Evolutionary conservation across 116 monocot species (phyloP), one percentile per base, ranked within the genome.

Genomic region (Trichopus zeylanicus): DNA sequence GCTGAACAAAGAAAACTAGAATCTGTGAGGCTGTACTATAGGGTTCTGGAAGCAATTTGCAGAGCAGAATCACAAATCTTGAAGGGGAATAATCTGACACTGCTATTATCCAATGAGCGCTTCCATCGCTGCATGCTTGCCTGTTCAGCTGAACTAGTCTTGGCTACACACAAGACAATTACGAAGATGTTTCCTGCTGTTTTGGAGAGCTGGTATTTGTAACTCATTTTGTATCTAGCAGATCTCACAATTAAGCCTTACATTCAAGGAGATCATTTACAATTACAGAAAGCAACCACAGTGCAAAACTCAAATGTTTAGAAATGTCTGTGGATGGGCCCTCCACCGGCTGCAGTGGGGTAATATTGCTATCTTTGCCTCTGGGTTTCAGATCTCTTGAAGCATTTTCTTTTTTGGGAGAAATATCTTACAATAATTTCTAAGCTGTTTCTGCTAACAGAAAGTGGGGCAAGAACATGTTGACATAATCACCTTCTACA

Each of bases 51-150:
- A 68, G 71, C 91, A 62, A 88, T 98, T 48, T 98, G 98, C 28
- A 76, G 62, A 75, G 81, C 98, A 39, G 98, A 98, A 57, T 81
- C 82, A 30, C 78, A 75, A 48, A 66, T 75, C 21, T 53, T 75
- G 24, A 68, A 71, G 80, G 75, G 57, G 16, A 84, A 76, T 51
- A 91, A 91, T 76, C 76, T 98, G 32, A 78, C 85, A 51, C 56
- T 82, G 34, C 63, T 98, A 48, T 62, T 98, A 53, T 77, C 82
- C 26, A 88, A 78, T 75, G 98, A 98, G 38, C 71, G 91, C 13
- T 98, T 98, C 73, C 91, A 98, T 38, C 70, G 91, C 13, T 98
- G 98, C 63, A 82, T 98, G 91, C 81, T 98, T 75, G 91, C 98
- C 61, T 98, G 98, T 71, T 81, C 91, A 31, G 79, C 98, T 33